Conservation (phyloP, 2,329 filamentous ascomycete species). For the Grosmannia huntii region DNA sequence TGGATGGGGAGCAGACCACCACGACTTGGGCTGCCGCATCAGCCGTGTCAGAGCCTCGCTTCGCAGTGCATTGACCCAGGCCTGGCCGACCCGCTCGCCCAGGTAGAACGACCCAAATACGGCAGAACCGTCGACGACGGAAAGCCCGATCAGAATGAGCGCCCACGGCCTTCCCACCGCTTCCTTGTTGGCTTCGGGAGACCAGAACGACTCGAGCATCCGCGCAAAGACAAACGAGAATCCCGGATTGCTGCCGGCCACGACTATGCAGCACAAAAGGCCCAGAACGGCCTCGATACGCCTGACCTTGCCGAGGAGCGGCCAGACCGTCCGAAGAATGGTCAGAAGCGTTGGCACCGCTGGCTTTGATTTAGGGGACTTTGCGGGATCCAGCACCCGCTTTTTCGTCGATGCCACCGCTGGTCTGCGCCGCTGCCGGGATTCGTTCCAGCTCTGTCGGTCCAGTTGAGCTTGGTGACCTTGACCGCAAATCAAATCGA, state of each 20-base stretch:
- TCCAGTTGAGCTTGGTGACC: conserved; percentile 4
- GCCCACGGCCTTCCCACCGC: conserved; percentile 52
- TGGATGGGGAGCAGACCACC: conserved; percentile 41
- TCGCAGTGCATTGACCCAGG: conserved; percentile 65
- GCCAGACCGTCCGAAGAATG: conserved; percentile 48
- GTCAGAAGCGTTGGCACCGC: neutral
- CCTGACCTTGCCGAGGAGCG: conserved; percentile 39
- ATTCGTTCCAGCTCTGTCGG: neutral
- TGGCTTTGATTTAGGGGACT: neutral
- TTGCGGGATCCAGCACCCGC: neutral
- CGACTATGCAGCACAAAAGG: conserved; percentile 46
- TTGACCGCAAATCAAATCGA: conserved; percentile 6
- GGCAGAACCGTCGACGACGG: conserved; percentile 50
- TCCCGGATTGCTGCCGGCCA: conserved; percentile 49
- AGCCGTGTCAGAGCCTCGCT: conserved; percentile 54
- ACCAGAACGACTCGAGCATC: conserved; percentile 58
- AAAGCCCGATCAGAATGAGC: conserved; percentile 53
- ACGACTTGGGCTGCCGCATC: conserved; percentile 61
- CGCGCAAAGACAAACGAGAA: conserved; percentile 69
- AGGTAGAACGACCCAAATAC: conserved; percentile 57
- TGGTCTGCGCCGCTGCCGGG: neutral
- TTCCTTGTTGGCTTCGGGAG: conserved; percentile 24
- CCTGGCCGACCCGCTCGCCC: conserved; percentile 57
- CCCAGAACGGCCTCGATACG: conserved; percentile 45
- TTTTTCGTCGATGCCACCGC: too few species aligned